Evolutionary conservation across 768 basidiomycete genomes (phyloP).

Genomic region (Termitomyces sp.): DNA sequence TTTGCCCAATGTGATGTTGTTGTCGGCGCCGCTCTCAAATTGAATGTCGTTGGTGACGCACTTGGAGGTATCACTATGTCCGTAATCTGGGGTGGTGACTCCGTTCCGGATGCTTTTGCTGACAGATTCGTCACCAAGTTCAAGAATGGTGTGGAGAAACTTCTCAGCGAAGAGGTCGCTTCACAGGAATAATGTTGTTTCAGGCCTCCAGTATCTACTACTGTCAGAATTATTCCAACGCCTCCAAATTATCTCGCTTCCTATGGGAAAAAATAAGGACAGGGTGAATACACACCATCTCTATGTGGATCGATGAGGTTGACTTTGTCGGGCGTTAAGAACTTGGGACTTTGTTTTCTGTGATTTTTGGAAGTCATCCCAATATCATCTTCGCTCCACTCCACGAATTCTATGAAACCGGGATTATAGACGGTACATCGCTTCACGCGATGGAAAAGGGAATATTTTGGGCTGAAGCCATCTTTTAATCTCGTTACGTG

Average conservation of each 20-base stretch:
- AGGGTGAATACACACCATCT: neutral
- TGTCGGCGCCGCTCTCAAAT: slow-evolving; percentile 27
- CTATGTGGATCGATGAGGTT: too few relatives aligned
- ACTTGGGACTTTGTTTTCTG: neutral
- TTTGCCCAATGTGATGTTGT: slow-evolving; percentile 31
- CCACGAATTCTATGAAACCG: too few relatives aligned
- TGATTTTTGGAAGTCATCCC: neutral
- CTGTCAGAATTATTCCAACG: neutral
- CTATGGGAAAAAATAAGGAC: neutral
- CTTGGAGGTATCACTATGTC: slow-evolving; percentile 24
- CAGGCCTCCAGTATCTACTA: neutral
- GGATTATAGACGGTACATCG: too few relatives aligned
- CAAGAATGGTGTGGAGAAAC: slow-evolving; percentile 10
- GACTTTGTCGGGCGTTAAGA: too few relatives aligned
- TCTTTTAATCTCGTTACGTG: neutral
- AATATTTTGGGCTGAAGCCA: neutral
- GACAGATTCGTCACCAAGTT: slow-evolving; percentile 24
- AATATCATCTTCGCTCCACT: too few relatives aligned
- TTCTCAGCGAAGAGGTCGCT: slow-evolving; percentile 3
- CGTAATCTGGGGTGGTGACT: slow-evolving; percentile 27
- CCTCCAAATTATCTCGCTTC: neutral
- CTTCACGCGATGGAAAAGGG: neutral
- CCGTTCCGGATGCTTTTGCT: slow-evolving; percentile 21
- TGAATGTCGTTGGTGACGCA: slow-evolving; percentile 27
- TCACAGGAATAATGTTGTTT: neutral